Conservation (phyloP, 768 basidiomycete species). For the Mycena rosella region DNA sequence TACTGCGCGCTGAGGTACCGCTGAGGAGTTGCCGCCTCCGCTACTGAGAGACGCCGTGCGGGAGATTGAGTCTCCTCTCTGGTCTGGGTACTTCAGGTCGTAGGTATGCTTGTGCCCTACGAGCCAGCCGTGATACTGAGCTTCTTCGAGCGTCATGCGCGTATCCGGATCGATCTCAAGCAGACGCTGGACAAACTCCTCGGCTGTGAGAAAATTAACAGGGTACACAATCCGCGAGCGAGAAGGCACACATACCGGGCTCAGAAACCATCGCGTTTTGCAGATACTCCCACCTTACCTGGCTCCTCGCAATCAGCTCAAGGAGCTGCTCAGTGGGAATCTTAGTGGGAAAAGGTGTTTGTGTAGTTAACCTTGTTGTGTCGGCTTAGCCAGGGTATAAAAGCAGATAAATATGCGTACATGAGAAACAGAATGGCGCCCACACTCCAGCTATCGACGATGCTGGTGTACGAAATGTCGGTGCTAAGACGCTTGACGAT, state of each 20-base stretch:
- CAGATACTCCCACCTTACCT: constrained; percentile 7
- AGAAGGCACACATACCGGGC: no score
- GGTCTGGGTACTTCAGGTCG: constrained; percentile 15
- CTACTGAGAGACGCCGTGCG: constrained; percentile 21
- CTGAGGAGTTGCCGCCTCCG: background rate
- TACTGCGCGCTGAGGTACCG: constrained; percentile 15
- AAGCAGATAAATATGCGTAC: constrained; percentile 51
- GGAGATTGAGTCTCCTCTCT: background rate
- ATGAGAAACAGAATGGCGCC: constrained; percentile 75
- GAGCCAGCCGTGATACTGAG: constrained; percentile 74
- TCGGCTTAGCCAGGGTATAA: background rate
- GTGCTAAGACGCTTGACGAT: constrained; percentile 56
- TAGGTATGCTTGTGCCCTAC: constrained; percentile 18
- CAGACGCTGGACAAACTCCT: constrained; percentile 65
- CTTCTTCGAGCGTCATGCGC: constrained; percentile 66
- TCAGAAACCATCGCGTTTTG: no score
- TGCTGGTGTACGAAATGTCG: constrained; percentile 62
- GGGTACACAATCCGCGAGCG: no score
- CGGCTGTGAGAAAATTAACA: constrained; percentile 45
- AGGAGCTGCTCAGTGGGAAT: background rate
- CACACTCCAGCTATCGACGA: constrained; percentile 75
- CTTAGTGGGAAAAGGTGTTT: constrained; percentile 12
- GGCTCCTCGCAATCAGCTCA: background rate
- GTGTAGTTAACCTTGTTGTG: constrained; percentile 22
- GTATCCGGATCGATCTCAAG: constrained; percentile 62